Evolutionary conservation across 2,329 filamentous ascomycete species (phyloP).

Genomic region (Pseudocercospora vitis): DNA sequence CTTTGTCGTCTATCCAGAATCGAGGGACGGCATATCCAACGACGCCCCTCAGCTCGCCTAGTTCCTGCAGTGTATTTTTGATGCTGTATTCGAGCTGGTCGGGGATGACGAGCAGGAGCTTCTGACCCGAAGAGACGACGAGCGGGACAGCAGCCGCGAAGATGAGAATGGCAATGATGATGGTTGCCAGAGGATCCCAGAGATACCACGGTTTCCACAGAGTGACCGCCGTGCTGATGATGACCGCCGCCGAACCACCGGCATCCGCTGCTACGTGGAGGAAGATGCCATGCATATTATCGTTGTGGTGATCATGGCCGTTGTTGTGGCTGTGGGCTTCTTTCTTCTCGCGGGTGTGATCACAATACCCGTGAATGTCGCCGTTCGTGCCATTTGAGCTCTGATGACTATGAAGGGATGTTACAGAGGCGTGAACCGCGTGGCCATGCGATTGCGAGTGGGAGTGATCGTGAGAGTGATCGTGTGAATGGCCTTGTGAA

Average conservation of each 20-base stretch:
- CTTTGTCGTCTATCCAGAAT: conserved; percentile 84
- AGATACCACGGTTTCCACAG: conserved; percentile 87
- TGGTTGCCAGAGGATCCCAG: conserved; percentile 92
- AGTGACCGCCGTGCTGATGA: conserved; percentile 84
- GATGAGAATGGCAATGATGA: conserved; percentile 88
- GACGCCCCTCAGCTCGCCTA: conserved; percentile 79
- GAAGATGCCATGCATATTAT: conserved; percentile 98
- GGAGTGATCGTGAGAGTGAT: conserved; percentile 29
- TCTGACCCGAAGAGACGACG: conserved; percentile 78
- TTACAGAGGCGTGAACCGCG: conserved; percentile 17
- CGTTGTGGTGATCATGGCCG: conserved; percentile 63
- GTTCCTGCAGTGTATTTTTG: conserved; percentile 79
- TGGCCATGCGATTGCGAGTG: conserved; percentile 68
- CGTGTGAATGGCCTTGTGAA: conserved; percentile 36
- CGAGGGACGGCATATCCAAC: conserved; percentile 81
- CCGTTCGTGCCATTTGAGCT: conserved; percentile 16
- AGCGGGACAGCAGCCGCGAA: conserved; percentile 89
- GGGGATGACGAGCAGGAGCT: conserved; percentile 79
- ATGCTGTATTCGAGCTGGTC: conserved; percentile 84
- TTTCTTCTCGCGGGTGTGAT: conserved; percentile 13
- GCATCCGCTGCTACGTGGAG: conserved; percentile 94
- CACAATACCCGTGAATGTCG: conserved; percentile 20
- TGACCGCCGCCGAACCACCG: conserved; percentile 89
- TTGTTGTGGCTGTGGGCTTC: conserved; percentile 21
- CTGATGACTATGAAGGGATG: conserved; percentile 17